phyloP scores from a whole-genome alignment of 495 filamentous ascomycete species.

The Podospora comata region DNA sequence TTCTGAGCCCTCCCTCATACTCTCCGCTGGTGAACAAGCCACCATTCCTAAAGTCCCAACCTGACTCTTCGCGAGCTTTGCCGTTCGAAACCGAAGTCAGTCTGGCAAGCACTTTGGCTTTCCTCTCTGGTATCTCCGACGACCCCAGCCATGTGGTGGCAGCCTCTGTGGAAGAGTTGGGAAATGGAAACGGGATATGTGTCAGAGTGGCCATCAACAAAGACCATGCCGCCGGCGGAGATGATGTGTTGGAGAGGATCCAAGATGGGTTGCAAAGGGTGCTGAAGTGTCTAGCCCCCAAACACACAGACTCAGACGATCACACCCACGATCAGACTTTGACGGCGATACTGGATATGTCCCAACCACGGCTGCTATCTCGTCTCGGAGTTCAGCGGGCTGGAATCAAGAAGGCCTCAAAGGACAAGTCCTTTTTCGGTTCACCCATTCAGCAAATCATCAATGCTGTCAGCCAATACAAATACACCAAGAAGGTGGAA shows the following conservation, averaged over 20 bases:
- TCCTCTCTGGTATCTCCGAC: constrained; percentile 37
- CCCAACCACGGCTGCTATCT: constrained; percentile 33
- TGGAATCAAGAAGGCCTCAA: neutral
- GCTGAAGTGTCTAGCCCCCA: constrained; percentile 25
- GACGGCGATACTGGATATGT: constrained; percentile 37
- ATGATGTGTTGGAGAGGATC: constrained; percentile 25
- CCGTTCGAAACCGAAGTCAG: constrained; percentile 34
- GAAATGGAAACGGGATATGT: constrained; percentile 19
- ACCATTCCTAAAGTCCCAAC: neutral
- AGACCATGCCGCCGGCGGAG: constrained; percentile 5
- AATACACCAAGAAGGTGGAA: neutral
- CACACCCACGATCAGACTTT: constrained; percentile 28
- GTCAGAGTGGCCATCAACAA: constrained; percentile 44
- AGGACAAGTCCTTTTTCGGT: constrained; percentile 13
- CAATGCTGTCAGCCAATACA: constrained; percentile 2
- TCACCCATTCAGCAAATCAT: neutral
- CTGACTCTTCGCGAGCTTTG: constrained; percentile 18
- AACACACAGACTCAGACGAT: neutral
- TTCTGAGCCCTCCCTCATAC: constrained; percentile 14
- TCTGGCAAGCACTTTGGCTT: constrained; percentile 37
- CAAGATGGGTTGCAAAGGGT: constrained; percentile 33
- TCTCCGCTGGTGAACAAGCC: constrained; percentile 17
- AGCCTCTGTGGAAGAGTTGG: constrained; percentile 37
- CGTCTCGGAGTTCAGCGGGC: constrained; percentile 18
- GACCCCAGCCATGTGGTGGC: constrained; percentile 37